Percentiles rank a stretch among this genome's conserved stretches.
These are phyloP conservation scores for Cystobasidium slooffiae DNA, from an alignment of 1,284 basidiomycete genomes.

Conservation along the genomic window DNA sequence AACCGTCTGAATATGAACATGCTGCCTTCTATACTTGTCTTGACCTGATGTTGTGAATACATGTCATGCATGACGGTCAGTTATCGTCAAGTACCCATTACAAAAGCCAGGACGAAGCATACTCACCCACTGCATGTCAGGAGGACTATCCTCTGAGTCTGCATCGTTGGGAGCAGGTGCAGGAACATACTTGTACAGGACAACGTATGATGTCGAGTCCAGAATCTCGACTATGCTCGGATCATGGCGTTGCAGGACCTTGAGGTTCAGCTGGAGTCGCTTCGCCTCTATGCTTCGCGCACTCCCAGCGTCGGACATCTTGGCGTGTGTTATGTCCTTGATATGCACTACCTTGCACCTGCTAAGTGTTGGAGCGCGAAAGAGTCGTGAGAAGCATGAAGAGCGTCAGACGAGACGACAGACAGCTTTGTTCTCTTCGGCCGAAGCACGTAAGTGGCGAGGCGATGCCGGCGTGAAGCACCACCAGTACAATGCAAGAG, in stretches of 20 bases:
- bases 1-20: slow-evolving; percentile 67
- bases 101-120: slow-evolving; percentile 49
- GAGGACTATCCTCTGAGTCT: slow-evolving; percentile 18
- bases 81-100: not conserved
- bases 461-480: no score
- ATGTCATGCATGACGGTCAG: not conserved
- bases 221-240: slow-evolving; percentile 77
- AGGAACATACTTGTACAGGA: slow-evolving; percentile 53
- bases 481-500: no score
- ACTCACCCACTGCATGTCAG: slow-evolving; percentile 64
- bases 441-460: no score
- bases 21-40: slow-evolving; percentile 81
- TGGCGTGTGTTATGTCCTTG: no score
- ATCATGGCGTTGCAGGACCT: slow-evolving; percentile 78
- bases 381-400: no score
- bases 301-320: slow-evolving; percentile 33
- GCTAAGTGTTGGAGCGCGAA: not conserved
- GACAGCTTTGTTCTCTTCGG: no score
- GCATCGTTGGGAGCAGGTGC: slow-evolving; percentile 22
- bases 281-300: slow-evolving; percentile 43
- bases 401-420: no score
- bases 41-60: slow-evolving; percentile 61
- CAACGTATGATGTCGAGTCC: slow-evolving; percentile 80
- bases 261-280: slow-evolving; percentile 66
- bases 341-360: not conserved